Base-by-base conservation (phyloP, 805 yeast species). In the Geotrichum ghanense region DNA sequence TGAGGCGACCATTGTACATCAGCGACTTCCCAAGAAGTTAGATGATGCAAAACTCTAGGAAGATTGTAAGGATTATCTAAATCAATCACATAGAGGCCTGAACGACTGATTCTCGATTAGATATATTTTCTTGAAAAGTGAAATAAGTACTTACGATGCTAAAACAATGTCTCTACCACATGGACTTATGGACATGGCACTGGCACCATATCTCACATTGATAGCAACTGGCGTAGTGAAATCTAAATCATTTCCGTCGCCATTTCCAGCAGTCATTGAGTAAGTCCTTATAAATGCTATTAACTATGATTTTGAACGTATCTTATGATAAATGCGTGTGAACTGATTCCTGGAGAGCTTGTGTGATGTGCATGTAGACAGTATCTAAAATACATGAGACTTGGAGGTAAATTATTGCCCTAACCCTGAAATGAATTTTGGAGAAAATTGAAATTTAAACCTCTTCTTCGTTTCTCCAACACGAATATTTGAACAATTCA, bases 1-100 rank as follows among this genome's bases (percentile, higher is more conserved):
- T 92, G 97, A 0, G 97, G 96, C 2, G 94, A 85, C 97, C 98
- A 92, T 63, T 92, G 97, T 1, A 90, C 97, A 61, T 90, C 97
- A 0, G 98, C 96, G 2, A 92, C 98, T 62, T 92, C 97, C 97
- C 97, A 92, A 0, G 95, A 79, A 0, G 97, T 90, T 27, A 79
- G 72, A 59, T 92, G 96, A 47, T 81, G 94, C 14, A 92, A 73
- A 89, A 94, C 87, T 49, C 98, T 70, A 0, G 98, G 98, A 0
- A 95, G 88, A 0, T 90, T 78, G 64, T 86, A 90, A 1, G 97
- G 98, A 61, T 92, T 96, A 57, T 90, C 95, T 39, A 92, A 65
- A 64, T 92, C 97, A n/a, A 90, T 81, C 34, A 92, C 79, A 61
- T 80, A 84, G 12, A 92, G 70, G 0, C 98, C 98, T 47, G 81